Base-by-base conservation (phyloP, 225 moss, liverwort and hornwort genomes). In the Ulota crispa region DNA sequence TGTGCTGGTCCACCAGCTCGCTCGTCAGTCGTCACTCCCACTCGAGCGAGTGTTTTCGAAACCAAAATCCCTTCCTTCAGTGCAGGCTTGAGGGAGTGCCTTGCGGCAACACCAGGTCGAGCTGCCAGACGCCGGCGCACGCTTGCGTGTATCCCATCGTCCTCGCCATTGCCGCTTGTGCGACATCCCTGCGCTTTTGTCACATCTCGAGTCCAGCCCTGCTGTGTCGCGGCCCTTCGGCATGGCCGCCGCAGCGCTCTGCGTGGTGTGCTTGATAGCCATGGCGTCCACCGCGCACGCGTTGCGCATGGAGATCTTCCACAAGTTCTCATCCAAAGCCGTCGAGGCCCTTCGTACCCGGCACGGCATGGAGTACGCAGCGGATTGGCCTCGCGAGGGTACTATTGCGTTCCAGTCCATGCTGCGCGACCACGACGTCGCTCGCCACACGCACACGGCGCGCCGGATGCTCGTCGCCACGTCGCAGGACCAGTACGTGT, bases 381-480 rank as follows among this genome's bases (percentile, higher is more conserved):
- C n/a, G 10, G 84, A 88, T 70, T 90, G 90, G 88, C 90, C 90
- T 72, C 63, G 16, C 11, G 72, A 83, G 42, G 90, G 45, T 21
- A 88, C 90, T 1, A 75, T 87, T 7, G 83, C 45, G 10, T 88
- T 86, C 70, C 88, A 84, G 54, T 84, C 82, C 66, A 84, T 88
- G 90, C 73, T 88, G 27, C 84, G 88, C 21, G 83, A 88, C 71
- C 88, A 88, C 42, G 88, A 91, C 30, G 90, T 83, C 37, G 83
- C 82, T 2, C 82, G 88, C 39, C 88, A 88, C 60, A 31, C 66
- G 1, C 78, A 42, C 41, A 84, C 88, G 2, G 84, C 80, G 37
- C 84, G 85, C 5, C 80, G 88, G 8, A 53, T 88, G 76, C 80
- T 90, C 36, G 87, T 76, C 18, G 86, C 82, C 1, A 23, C 85